These are phyloP conservation scores for Hypoxylon sp. DNA, from an alignment of 2,329 filamentous ascomycete genomes.

Conservation along the genomic window DNA sequence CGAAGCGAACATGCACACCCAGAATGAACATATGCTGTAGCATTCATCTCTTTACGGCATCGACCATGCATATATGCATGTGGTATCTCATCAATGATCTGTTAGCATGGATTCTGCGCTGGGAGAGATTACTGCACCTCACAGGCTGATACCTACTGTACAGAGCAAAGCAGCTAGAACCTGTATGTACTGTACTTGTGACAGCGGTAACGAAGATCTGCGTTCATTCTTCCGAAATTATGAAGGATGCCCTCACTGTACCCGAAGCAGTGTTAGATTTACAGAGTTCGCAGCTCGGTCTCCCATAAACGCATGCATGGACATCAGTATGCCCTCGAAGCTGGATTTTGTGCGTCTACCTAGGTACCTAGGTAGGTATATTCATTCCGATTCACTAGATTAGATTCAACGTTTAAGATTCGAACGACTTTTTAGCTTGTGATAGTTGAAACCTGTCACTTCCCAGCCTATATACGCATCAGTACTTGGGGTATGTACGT, in stretches of 20 bases:
- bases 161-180: not conserved
- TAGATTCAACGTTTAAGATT: not conserved
- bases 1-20: not conserved
- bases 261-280: conserved; percentile 4
- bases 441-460: not conserved
- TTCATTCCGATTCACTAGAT: not conserved
- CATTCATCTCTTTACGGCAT: conserved; percentile 19
- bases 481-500: no score
- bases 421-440: not conserved
- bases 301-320: not conserved
- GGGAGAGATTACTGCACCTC: not conserved
- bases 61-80: conserved; percentile 1
- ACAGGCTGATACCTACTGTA: not conserved
- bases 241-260: conserved; percentile 7
- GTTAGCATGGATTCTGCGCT: conserved; percentile 7
- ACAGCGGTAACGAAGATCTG: conserved; percentile 22
- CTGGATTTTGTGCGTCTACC: conserved; percentile 4
- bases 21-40: conserved; percentile 9
- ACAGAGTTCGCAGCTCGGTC: conserved; percentile 1
- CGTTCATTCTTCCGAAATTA: conserved; percentile 10
- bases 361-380: no score
- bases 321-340: conserved; percentile 8
- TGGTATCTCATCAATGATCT: conserved; percentile 15
- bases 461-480: not conserved
- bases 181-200: conserved; percentile 18